Evolutionary conservation across 257 asterid genomes (phyloP).

Genomic region (Verbena officinalis): DNA sequence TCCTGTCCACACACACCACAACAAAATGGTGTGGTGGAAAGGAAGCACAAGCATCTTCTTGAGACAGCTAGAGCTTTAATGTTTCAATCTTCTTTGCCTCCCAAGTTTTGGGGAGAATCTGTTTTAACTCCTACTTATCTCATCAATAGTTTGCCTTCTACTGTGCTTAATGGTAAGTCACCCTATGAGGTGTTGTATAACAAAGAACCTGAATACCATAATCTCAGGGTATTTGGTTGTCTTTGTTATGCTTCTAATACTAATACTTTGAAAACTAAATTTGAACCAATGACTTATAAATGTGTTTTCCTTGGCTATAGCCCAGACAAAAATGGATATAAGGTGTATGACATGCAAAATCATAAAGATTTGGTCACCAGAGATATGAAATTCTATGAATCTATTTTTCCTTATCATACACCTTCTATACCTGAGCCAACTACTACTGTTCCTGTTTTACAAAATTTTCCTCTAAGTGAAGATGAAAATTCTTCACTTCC

Average conservation of each 20-base stretch:
- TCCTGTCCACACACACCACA: no score
- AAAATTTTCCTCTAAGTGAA: no score
- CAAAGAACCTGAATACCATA: not conserved
- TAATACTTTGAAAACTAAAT: not conserved
- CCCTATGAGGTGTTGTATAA: not conserved
- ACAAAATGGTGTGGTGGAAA: no score
- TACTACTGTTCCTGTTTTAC: not conserved
- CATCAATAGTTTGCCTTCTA: not conserved
- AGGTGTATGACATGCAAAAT: not conserved
- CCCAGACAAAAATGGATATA: not conserved
- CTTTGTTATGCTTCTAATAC: no score
- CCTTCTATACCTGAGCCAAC: not conserved
- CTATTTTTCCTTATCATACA: not conserved
- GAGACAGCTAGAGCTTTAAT: no score
- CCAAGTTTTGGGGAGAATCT: not conserved
- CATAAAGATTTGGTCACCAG: not conserved
- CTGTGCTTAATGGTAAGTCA: not conserved
- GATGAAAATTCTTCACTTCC: no score
- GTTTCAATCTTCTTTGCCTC: not conserved
- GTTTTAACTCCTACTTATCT: not conserved
- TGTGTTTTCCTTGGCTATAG: conserved; percentile 5
- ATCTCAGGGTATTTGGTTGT: not conserved
- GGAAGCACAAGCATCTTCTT: no score
- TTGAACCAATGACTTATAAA: not conserved
- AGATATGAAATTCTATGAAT: not conserved